phyloP scores from a whole-genome alignment of 1,284 basidiomycete genomes.

The Ceratobasidium sp. region DNA sequence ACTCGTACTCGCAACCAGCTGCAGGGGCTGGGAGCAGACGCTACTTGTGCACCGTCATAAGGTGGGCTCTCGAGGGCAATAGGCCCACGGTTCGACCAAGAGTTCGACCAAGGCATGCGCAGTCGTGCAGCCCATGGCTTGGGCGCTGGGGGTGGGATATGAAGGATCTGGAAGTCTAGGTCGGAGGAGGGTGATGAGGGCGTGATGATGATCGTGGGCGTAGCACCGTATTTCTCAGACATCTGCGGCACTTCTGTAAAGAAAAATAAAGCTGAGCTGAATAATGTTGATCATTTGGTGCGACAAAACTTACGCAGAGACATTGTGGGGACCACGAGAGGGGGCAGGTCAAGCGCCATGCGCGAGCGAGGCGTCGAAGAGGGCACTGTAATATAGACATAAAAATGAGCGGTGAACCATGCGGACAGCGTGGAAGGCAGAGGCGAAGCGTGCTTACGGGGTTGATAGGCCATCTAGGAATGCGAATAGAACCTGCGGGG shows the following conservation, averaged over 20 bases:
- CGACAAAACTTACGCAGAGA: slow-evolving; percentile 29
- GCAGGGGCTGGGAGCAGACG: neutral
- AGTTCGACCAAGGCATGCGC: slow-evolving; percentile 39
- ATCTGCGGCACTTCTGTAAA: slow-evolving; percentile 35
- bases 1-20: slow-evolving; percentile 22
- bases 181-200: slow-evolving; percentile 41
- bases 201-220: slow-evolving; percentile 41
- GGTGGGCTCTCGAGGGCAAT: slow-evolving; percentile 39
- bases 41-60: neutral
- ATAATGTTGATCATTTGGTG: neutral
- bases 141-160: slow-evolving; percentile 8
- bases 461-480: slow-evolving; percentile 41
- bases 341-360: slow-evolving; percentile 37
- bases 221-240: slow-evolving; percentile 41
- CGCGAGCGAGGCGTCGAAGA: slow-evolving; percentile 33
- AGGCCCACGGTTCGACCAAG: slow-evolving; percentile 33
- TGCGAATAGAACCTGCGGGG: slow-evolving; percentile 27
- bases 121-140: slow-evolving; percentile 36
- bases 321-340: slow-evolving; percentile 39
- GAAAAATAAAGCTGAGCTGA: slow-evolving; percentile 2
- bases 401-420: neutral
- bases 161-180: slow-evolving; percentile 41
- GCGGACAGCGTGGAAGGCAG: slow-evolving; percentile 11
- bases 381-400: neutral
- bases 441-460: slow-evolving; percentile 35